Base-by-base conservation (phyloP, 2,329 filamentous ascomycete genomes). In the Colletotrichum truncatum region DNA sequence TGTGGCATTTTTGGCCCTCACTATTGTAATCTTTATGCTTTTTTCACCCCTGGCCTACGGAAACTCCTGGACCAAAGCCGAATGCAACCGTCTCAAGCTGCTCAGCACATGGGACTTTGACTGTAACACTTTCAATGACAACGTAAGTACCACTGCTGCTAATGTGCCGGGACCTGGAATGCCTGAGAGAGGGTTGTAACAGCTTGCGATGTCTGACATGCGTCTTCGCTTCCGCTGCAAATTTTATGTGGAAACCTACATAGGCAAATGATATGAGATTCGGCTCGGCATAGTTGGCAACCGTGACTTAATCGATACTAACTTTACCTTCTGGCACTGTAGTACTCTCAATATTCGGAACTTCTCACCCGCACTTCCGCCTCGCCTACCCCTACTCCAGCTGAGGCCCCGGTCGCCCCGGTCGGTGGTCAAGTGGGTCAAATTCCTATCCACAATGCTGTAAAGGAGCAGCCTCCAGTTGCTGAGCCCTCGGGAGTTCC, bases 61-160 rank as follows among this genome's bases (percentile, higher is more conserved):
- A 67, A 98, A 97, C 76, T 84, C 89, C 54, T 99, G 96, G 96
- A 99, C 95, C 54, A 92, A 93, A 83, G 82, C 86, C 64, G 91
- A 96, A 74, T 99, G 96, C 85, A 90, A 89, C 71, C 89, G 89
- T 61, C 91, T 96, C 67, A 98, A 98, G 84, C 83, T 99, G 11
- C 90, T 98, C 75, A 83, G 86, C 64, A 91, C 89, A 2, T 99
- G 96, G 96, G 96, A 99, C 77, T 99, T 95, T 87, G 96, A 99
- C 79, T 99, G 96, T 87, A 97, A 97, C 78, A 94, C 88, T 66
- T 99, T 99, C 83, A 84, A 91, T 72, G 90, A 90, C 70, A 89
- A 89, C 75, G 94, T 98, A 89, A 92, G 93, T 91, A 54, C 64
- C 10, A 52, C 54, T 58, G 68, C 72, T 56, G 73, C 75, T 67